Base-by-base conservation (phyloP, 2,329 filamentous ascomycete species). In the Lecanicillium sp. region DNA sequence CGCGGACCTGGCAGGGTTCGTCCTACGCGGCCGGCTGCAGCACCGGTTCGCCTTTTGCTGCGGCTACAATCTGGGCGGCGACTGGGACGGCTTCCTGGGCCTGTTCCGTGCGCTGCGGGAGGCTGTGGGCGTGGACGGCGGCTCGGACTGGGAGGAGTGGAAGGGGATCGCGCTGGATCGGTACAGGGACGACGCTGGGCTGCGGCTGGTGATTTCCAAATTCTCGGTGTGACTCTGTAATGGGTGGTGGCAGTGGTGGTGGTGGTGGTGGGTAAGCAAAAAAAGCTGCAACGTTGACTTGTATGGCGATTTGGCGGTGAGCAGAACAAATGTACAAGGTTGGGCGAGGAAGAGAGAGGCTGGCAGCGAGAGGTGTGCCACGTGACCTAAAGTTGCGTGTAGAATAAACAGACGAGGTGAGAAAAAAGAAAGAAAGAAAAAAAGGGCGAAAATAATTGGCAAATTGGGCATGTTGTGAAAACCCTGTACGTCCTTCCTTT, bases 71-170 rank as follows among this genome's bases (percentile, higher is more conserved):
- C 61, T 69, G 21, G 54, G 40, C 15, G 8, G 8, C 23, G 67
- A 72, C 54, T 71, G 67, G 68, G 58, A 67, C 10, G 66, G 68
- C 14, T 72, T 71, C 49, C 56, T 67, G 6, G 65, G 67, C 15
- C 62, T 70, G 38, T 72, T 71, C 51, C 55, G 54, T 44, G 69
- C 66, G 3, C 64, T 72, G 42, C 57, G 65, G 41, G 58, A 63
- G 7, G 63, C 62, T 14, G 36, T 65, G 9, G 56, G 56, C 7
- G 58, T 64, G 12, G 65, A 68, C 40, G 52, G 42, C 4, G 61
- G 59, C 7, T 50, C 71, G 43, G 57, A 63, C 29, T 70, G 67
- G 67, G 52, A 63, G 37, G 59, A 56, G 17, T 70, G 68, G 68
- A 70, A 63, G 54, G 48, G 39, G 14, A 52, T 48, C 39, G 66